Conservation (phyloP, 2,329 filamentous ascomycete species). For the Claviceps citrina region DNA sequence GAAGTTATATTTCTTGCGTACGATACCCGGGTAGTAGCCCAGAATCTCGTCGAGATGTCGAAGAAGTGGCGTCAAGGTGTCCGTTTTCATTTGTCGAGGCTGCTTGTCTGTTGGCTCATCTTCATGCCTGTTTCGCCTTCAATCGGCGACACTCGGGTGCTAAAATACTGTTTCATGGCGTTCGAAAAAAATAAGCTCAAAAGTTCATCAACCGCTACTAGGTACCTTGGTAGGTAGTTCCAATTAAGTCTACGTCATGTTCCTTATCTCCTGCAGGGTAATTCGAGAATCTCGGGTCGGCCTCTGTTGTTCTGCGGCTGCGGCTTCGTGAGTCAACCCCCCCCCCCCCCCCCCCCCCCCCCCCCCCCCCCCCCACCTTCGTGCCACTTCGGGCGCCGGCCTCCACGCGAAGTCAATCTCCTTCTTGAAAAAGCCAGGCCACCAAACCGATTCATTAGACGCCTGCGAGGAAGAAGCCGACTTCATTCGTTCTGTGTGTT, state of each 20-base stretch:
- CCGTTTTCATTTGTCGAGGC: not conserved
- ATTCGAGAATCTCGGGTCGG: slow-evolving; percentile 16
- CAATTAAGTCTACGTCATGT: too few species aligned
- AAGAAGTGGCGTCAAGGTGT: not conserved
- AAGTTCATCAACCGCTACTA: too few species aligned
- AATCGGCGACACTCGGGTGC: too few species aligned
- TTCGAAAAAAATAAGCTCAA: too few species aligned
- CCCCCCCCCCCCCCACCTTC: slow-evolving; percentile 23
- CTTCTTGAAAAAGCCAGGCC: not conserved
- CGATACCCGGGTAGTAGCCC: slow-evolving; percentile 6
- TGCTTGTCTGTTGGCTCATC: not conserved
- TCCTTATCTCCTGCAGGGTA: not conserved
- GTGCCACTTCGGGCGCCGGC: slow-evolving; percentile 14
- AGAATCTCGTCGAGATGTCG: not conserved
- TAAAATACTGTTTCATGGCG: too few species aligned
- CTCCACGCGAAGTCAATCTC: slow-evolving; percentile 9
- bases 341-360: slow-evolving; percentile 24
- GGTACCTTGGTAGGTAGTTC: too few species aligned
- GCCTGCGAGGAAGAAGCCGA: not conserved
- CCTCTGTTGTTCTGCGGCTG: too few species aligned
- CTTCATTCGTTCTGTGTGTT: not conserved
- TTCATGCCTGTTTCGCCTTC: too few species aligned
- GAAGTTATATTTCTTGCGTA: slow-evolving; percentile 4
- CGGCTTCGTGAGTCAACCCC: slow-evolving; percentile 22
- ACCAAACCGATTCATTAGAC: not conserved